Conservation (phyloP, 108 stramenopile genomes). For the Fragilariopsis cylindrus region DNA sequence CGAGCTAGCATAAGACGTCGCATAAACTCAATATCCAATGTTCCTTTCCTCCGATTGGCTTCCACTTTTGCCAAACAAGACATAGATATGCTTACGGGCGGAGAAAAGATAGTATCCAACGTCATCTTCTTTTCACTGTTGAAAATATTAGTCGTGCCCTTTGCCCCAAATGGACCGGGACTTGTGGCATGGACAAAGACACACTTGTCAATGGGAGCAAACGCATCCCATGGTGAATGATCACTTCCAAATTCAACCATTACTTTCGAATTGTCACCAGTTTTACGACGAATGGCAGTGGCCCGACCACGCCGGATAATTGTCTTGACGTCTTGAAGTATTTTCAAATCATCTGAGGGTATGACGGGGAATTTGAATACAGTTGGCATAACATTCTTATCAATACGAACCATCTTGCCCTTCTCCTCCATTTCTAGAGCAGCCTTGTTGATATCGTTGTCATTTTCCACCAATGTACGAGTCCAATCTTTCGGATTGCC, state of each 20-base stretch:
- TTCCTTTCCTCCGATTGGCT: slow-evolving; percentile 8
- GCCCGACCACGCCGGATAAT: slow-evolving; percentile 29
- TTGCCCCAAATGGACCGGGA: slow-evolving; percentile 32
- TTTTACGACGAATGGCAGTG: slow-evolving; percentile 1
- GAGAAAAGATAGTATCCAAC: slow-evolving; percentile 16
- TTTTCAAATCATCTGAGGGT: slow-evolving; percentile 21
- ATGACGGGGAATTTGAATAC: slow-evolving; percentile 26
- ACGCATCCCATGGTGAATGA: background rate
- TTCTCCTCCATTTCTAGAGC: slow-evolving; percentile 18
- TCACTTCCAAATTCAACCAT: background rate
- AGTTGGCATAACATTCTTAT: slow-evolving; percentile 18
- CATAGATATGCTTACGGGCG: slow-evolving; percentile 32
- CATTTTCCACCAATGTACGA: slow-evolving; percentile 12
- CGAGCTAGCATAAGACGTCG: slow-evolving; percentile 8
- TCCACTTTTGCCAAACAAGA: slow-evolving; percentile 25
- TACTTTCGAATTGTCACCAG: background rate
- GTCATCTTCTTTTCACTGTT: slow-evolving; percentile 19
- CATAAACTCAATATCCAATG: slow-evolving; percentile 27
- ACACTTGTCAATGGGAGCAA: background rate
- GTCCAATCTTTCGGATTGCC: slow-evolving; percentile 28
- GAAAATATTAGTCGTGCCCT: slow-evolving; percentile 8
- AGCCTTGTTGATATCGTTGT: slow-evolving; percentile 14
- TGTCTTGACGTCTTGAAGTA: slow-evolving; percentile 16
- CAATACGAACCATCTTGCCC: slow-evolving; percentile 25
- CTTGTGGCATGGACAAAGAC: slow-evolving; percentile 39